Percentiles rank a stretch among this genome's conserved stretches.
phyloP scores from a whole-genome alignment of 2,329 filamentous ascomycete species.

The Leptographium flavum region DNA sequence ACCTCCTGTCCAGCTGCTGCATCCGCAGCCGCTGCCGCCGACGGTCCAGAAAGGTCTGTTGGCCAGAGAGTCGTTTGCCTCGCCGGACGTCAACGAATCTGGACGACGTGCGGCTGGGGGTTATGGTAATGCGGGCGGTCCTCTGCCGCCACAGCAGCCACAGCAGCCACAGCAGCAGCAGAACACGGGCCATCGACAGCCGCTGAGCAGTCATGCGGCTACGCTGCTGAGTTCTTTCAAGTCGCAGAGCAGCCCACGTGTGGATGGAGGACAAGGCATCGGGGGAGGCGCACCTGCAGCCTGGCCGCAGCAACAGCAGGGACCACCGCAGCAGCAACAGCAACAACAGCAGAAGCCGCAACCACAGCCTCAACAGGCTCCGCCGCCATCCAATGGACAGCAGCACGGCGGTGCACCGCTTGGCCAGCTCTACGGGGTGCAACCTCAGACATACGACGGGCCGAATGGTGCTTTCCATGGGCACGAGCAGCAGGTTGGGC shows the following conservation, averaged over 20 bases:
- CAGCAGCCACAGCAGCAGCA: no score
- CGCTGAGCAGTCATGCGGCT: conserved; percentile 20
- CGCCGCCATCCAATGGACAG: no score
- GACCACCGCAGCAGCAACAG: neutral
- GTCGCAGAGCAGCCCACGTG: conserved; percentile 9
- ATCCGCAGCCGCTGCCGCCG: conserved; percentile 38
- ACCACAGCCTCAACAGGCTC: neutral
- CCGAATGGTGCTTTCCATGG: no score
- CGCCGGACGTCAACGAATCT: conserved; percentile 17
- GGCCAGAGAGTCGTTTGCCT: conserved; percentile 23
- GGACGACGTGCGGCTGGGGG: conserved; percentile 1
- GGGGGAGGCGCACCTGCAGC: neutral
- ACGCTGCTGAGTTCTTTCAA: conserved; percentile 28
- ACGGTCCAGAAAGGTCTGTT: conserved; percentile 40
- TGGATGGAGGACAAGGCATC: neutral
- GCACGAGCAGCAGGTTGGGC: no score
- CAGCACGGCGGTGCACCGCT: conserved; percentile 1
- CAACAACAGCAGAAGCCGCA: conserved; percentile 1
- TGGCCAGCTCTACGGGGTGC: conserved; percentile 1
- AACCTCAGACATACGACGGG: neutral
- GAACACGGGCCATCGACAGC: no score
- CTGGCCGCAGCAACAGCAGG: conserved; percentile 1
- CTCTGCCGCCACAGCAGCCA: conserved; percentile 13
- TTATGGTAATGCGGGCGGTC: neutral
- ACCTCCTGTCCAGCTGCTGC: conserved; percentile 19